Percentiles rank a stretch among this genome's conserved stretches.
Evolutionary conservation across 2,329 filamentous ascomycete species (phyloP).

Genomic region (Colletotrichum zoysiae): DNA sequence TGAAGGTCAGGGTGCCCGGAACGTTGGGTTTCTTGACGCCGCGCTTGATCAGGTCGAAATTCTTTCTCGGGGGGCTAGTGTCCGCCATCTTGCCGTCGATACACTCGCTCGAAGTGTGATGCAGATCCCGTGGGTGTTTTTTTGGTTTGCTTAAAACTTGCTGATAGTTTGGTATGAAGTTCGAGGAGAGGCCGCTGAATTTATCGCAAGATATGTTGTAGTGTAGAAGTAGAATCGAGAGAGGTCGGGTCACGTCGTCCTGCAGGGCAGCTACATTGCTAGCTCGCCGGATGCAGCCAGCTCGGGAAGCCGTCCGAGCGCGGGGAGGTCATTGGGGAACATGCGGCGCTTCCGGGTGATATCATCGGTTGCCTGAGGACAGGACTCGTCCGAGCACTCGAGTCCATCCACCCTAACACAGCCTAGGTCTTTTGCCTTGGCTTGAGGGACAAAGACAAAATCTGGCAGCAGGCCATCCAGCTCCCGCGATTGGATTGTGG

Average conservation of each 20-base stretch:
- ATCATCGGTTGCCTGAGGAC: constrained; percentile 4
- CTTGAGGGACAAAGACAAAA: neutral
- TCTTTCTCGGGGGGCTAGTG: constrained; percentile 18
- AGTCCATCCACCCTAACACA: neutral
- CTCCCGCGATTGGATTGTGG: neutral
- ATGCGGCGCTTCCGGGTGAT: constrained; percentile 6
- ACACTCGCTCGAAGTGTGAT: constrained; percentile 2
- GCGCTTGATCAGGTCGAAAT: constrained; percentile 53
- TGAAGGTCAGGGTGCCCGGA: constrained; percentile 53
- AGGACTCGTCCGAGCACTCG: neutral
- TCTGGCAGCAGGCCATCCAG: neutral
- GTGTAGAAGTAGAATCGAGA: neutral
- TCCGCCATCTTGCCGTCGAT: constrained; percentile 23
- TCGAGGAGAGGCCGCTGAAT: neutral
- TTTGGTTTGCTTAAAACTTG: neutral
- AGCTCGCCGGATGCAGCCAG: neutral
- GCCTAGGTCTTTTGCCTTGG: neutral
- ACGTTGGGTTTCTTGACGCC: constrained; percentile 52
- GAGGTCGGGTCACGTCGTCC: neutral
- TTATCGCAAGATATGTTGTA: neutral
- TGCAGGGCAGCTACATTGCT: neutral
- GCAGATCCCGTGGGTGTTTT: neutral
- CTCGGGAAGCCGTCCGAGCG: neutral
- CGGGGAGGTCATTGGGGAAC: constrained; percentile 14
- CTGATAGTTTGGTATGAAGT: neutral